Percentiles rank a stretch among this genome's conserved stretches.
Evolutionary conservation across 225 moss, liverwort and hornwort species (phyloP).

Genomic region (Marchantia polymorpha): DNA sequence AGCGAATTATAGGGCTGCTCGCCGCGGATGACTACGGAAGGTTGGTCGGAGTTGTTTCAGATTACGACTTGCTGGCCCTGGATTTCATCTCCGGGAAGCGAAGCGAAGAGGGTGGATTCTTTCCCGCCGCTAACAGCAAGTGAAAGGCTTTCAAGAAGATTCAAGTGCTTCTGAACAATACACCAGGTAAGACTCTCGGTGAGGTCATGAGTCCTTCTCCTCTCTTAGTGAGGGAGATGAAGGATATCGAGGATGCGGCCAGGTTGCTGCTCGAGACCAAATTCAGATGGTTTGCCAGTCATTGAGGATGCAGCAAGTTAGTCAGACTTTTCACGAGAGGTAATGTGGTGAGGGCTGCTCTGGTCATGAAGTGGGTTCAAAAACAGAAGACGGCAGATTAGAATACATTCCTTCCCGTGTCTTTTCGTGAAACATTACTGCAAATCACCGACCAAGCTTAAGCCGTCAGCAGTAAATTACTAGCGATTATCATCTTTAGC

Average conservation of each 20-base stretch:
- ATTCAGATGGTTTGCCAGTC: constrained; percentile 85
- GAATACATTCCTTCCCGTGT: neutral
- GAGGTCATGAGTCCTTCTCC: constrained; percentile 81
- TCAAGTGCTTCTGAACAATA: constrained; percentile 70
- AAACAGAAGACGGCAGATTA: neutral
- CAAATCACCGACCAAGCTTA: neutral
- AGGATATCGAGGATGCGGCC: constrained; percentile 81
- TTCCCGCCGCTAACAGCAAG: constrained; percentile 45
- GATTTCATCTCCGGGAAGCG: constrained; percentile 87
- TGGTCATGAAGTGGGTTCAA: constrained; percentile 49
- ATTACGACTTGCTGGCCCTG: constrained; percentile 88
- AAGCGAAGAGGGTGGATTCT: constrained; percentile 27
- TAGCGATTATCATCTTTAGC: no score
- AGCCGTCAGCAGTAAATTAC: neutral
- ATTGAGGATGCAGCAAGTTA: constrained; percentile 59
- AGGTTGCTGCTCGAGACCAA: constrained; percentile 75
- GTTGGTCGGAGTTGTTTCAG: constrained; percentile 85
- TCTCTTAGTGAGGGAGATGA: constrained; percentile 66
- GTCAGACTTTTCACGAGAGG: constrained; percentile 89
- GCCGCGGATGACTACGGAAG: constrained; percentile 70
- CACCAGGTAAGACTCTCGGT: constrained; percentile 75
- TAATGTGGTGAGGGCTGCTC: constrained; percentile 85
- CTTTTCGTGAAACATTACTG: neutral
- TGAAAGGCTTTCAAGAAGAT: constrained; percentile 48
- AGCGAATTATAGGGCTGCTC: constrained; percentile 92